These are phyloP conservation scores for Lactarius tabidus DNA, from an alignment of 768 basidiomycete species.

Conservation along the genomic window DNA sequence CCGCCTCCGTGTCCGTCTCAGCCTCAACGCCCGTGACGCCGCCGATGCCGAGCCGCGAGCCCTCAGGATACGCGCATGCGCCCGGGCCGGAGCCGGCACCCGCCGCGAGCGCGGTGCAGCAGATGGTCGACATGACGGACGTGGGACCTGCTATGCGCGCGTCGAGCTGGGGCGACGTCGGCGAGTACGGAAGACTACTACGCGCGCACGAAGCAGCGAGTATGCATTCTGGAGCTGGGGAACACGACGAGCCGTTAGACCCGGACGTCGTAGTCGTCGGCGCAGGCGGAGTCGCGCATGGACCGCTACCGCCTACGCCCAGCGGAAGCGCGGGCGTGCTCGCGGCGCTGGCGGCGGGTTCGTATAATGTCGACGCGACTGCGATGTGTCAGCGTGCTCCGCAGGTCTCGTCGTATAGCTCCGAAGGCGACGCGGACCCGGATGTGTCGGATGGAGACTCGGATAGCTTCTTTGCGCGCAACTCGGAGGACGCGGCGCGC, in stretches of 20 bases:
- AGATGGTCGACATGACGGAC: background rate
- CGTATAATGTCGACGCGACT: too few relatives aligned
- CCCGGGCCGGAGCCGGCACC: background rate
- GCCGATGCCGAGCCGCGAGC: slow-evolving; percentile 11
- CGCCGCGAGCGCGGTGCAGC: background rate
- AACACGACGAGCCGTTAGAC: slow-evolving; percentile 23
- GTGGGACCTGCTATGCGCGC: slow-evolving; percentile 18
- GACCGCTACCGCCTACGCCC: slow-evolving; percentile 22
- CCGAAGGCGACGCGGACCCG: slow-evolving; percentile 11
- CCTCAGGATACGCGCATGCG: background rate
- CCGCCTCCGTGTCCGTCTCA: background rate
- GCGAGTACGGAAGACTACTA: slow-evolving; percentile 17
- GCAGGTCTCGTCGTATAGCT: slow-evolving; percentile 16
- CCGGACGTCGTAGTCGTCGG: slow-evolving; percentile 25
- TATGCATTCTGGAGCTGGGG: slow-evolving; percentile 22
- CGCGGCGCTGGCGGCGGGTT: background rate
- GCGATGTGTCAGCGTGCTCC: background rate
- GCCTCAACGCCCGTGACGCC: slow-evolving; percentile 15
- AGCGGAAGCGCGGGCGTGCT: slow-evolving; percentile 20
- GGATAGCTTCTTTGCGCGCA: slow-evolving; percentile 26
- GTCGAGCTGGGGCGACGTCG: slow-evolving; percentile 27
- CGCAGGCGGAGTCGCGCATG: slow-evolving; percentile 21
- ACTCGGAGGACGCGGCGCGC: slow-evolving; percentile 20
- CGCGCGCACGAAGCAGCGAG: slow-evolving; percentile 17
- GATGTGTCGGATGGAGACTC: slow-evolving; percentile 21